Conservation (phyloP, 2,329 filamentous ascomycete genomes). For the Stachybotrys elegans region DNA sequence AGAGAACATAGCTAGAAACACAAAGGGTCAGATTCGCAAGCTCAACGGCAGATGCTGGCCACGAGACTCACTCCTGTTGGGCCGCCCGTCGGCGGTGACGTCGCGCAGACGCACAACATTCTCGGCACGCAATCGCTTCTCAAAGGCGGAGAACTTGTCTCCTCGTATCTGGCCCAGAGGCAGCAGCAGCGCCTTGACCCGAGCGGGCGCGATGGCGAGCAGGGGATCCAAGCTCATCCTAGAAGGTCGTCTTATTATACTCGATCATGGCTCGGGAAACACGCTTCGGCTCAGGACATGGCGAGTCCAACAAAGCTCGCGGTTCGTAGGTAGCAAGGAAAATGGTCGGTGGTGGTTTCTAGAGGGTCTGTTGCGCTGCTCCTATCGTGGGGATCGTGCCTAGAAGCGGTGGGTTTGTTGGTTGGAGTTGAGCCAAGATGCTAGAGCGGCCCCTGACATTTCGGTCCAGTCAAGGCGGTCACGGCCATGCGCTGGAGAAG, state of each 20-base stretch:
- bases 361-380: too few relatives aligned
- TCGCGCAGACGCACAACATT: constrained; percentile 81
- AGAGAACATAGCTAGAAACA: constrained; percentile 77
- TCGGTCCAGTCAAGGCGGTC: too few relatives aligned
- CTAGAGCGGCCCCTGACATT: too few relatives aligned
- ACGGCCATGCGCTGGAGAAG: too few relatives aligned
- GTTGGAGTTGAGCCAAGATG: too few relatives aligned
- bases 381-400: too few relatives aligned
- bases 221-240: constrained; percentile 86
- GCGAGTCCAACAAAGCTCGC: not conserved
- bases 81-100: constrained; percentile 76
- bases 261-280: constrained; percentile 23
- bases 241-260: constrained; percentile 39
- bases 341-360: too few relatives aligned
- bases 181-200: constrained; percentile 80
- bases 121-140: constrained; percentile 71
- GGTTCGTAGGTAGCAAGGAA: too few relatives aligned
- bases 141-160: constrained; percentile 73
- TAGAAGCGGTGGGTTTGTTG: too few relatives aligned
- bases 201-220: constrained; percentile 85
- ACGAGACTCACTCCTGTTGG: constrained; percentile 67
- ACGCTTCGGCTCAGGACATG: not conserved
- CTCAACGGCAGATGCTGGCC: constrained; percentile 5
- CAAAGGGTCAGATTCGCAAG: constrained; percentile 13
- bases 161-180: constrained; percentile 83